Evolutionary conservation across 2,329 filamentous ascomycete species (phyloP).

Genomic region (Colletotrichum acutatum): DNA sequence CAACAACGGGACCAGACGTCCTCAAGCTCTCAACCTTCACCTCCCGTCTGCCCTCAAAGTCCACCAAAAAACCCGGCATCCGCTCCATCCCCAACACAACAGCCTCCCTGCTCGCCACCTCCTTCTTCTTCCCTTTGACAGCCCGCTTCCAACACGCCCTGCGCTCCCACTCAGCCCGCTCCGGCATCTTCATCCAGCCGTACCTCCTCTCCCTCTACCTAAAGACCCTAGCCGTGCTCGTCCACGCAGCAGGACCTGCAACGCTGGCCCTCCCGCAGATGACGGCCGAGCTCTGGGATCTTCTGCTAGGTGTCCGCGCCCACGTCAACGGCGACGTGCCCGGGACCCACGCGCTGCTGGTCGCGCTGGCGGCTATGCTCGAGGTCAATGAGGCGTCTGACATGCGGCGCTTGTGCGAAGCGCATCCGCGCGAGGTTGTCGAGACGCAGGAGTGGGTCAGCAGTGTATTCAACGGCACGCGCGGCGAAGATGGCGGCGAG

Average conservation of each 20-base stretch:
- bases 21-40: conserved; percentile 93
- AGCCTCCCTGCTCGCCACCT: conserved; percentile 77
- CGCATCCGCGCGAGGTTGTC: conserved; percentile 79
- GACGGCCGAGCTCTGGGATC: conserved; percentile 84
- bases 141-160: conserved; percentile 80
- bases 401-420: conserved; percentile 76
- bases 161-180: conserved; percentile 51
- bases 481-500: conserved; percentile 67
- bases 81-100: conserved; percentile 80
- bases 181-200: conserved; percentile 74
- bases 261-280: conserved; percentile 81
- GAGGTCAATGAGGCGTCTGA: conserved; percentile 75
- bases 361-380: conserved; percentile 81
- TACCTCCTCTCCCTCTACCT: conserved; percentile 83
- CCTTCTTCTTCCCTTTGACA: conserved; percentile 89
- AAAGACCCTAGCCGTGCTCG: conserved; percentile 84
- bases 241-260: conserved; percentile 85
- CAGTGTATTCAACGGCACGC: conserved; percentile 74
- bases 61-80: conserved; percentile 50
- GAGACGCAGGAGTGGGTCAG: conserved; percentile 91
- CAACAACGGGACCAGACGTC: conserved; percentile 80
- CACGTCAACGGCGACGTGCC: conserved; percentile 69
- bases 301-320: conserved; percentile 78
- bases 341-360: conserved; percentile 80
- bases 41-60: conserved; percentile 68